These are phyloP conservation scores for Aristolochia californica DNA, from an alignment of 164 flowering plant genomes.

Conservation along the genomic window DNA sequence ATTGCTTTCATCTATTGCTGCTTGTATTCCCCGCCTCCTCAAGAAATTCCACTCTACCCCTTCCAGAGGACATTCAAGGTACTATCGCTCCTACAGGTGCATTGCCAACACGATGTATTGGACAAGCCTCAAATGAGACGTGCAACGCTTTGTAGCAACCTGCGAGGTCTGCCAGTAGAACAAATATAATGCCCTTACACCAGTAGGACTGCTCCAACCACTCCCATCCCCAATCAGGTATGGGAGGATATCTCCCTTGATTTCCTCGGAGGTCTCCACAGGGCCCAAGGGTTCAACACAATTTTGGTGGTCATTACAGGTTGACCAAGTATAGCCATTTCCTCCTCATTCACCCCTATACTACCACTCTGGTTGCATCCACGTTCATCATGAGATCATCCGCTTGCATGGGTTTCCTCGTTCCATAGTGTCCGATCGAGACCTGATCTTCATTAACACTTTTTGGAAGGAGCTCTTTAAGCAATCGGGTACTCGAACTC, in stretches of 20 bases:
- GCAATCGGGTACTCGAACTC: too few relatives aligned
- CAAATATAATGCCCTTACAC: not conserved
- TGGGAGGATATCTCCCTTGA: not conserved
- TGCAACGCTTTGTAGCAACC: too few relatives aligned
- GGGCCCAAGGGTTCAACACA: not conserved
- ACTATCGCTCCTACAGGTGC: not conserved
- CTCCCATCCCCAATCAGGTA: not conserved
- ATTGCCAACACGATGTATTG: not conserved
- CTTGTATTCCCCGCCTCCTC: not conserved
- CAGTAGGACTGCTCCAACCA: too few relatives aligned
- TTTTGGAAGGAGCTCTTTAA: too few relatives aligned
- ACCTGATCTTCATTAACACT: too few relatives aligned
- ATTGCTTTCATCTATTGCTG: not conserved
- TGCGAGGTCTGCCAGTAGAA: not conserved
- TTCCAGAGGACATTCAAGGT: not conserved
- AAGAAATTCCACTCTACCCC: not conserved
- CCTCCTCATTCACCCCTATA: too few relatives aligned
- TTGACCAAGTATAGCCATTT: too few relatives aligned
- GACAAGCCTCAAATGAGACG: not conserved
- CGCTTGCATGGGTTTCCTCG: too few relatives aligned
- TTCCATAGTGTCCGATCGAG: too few relatives aligned
- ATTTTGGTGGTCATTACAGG: not conserved
- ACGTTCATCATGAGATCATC: too few relatives aligned
- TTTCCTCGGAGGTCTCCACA: not conserved
- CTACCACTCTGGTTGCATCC: too few relatives aligned